Percentiles rank a stretch among this genome's conserved stretches.
These are phyloP conservation scores for Talaromyces rugulosus DNA, from an alignment of 2,329 filamentous ascomycete species.

Conservation along the genomic window DNA sequence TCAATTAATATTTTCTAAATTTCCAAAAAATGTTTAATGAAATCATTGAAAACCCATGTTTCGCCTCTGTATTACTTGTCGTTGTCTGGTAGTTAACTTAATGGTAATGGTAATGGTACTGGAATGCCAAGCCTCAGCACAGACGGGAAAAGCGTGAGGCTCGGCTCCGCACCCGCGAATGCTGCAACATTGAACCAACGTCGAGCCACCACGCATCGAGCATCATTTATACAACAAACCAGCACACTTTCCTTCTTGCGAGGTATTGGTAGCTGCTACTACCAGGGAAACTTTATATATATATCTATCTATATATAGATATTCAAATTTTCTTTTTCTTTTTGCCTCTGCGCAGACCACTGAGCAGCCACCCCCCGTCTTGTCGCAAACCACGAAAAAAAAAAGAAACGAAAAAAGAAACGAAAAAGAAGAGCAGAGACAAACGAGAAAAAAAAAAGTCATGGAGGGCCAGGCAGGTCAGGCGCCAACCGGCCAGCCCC, in stretches of 20 bases:
- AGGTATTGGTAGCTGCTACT: neutral
- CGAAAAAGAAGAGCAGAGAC: neutral
- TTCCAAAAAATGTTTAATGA: too few species aligned
- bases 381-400: neutral
- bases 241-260: neutral
- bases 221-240: neutral
- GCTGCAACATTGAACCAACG: neutral
- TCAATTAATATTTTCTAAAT: too few species aligned
- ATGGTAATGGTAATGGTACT: neutral
- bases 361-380: neutral
- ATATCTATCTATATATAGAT: neutral
- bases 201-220: neutral
- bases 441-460: neutral
- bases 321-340: neutral
- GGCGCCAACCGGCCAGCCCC: slow-evolving; percentile 16
- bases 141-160: neutral
- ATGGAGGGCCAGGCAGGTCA: slow-evolving; percentile 14
- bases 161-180: neutral
- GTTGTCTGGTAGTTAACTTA: too few species aligned
- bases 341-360: too few species aligned
- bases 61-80: too few species aligned
- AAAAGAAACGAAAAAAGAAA: neutral
- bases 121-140: neutral
- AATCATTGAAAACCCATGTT: too few species aligned
- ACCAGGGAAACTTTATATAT: neutral